These are phyloP conservation scores for Capsella rubella DNA, from an alignment of 441 rosid genomes.

Conservation along the genomic window DNA sequence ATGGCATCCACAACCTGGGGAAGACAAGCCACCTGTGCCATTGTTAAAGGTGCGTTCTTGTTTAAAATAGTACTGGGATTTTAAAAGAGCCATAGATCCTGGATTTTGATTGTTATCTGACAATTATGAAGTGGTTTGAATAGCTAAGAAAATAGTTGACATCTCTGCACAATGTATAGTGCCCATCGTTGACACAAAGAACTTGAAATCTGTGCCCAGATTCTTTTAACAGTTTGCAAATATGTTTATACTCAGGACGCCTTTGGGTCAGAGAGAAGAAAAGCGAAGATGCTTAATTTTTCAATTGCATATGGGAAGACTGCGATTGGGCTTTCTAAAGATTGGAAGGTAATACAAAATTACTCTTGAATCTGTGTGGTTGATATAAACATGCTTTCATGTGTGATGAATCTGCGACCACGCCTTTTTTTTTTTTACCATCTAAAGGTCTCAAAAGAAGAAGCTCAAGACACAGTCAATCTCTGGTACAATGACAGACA, in stretches of 20 bases:
- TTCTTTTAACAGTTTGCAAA: conserved; percentile 8
- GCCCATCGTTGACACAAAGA: neutral
- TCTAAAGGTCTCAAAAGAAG: conserved; percentile 70
- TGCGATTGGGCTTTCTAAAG: conserved; percentile 83
- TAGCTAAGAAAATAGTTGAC: neutral
- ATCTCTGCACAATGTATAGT: neutral
- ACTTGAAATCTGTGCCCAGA: conserved; percentile 5
- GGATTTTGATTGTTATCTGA: neutral
- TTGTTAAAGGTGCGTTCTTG: conserved; percentile 70
- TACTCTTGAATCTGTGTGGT: conserved; percentile 12
- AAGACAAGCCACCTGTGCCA: conserved; percentile 95
- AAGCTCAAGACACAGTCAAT: conserved; percentile 79
- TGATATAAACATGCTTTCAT: conserved; percentile 3
- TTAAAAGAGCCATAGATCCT: neutral
- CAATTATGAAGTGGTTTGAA: neutral
- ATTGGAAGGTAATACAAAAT: conserved; percentile 81
- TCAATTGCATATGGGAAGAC: conserved; percentile 99
- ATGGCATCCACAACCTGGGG: conserved; percentile 93
- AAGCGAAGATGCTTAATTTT: conserved; percentile 98
- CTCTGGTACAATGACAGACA: conserved; percentile 93
- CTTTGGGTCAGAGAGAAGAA: conserved; percentile 93
- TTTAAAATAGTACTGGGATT: neutral
- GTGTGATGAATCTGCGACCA: conserved; percentile 30
- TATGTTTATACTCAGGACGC: conserved; percentile 65
- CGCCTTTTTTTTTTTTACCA: conserved; percentile 28